Conservation (phyloP, 2,329 filamentous ascomycete species). For the Diplodia intermedia region DNA sequence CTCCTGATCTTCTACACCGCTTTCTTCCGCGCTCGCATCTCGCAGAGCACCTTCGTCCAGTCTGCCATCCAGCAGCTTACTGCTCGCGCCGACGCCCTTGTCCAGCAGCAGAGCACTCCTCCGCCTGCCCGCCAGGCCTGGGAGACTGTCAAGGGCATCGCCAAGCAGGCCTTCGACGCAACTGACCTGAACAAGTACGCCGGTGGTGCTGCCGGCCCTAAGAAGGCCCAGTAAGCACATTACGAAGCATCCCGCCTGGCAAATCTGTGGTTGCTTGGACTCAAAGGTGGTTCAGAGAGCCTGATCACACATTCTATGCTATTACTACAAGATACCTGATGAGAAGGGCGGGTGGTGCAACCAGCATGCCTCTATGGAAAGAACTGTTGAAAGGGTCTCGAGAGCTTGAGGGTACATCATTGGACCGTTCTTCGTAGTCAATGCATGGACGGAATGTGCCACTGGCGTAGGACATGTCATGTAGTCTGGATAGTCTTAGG, state of each 20-base stretch:
- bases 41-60: conserved; percentile 94
- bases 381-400: background rate
- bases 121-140: conserved; percentile 80
- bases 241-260: background rate
- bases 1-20: conserved; percentile 83
- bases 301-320: background rate
- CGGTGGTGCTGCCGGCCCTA: conserved; percentile 61
- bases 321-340: conserved; percentile 1
- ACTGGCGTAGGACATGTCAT: background rate
- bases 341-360: background rate
- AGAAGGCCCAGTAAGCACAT: conserved; percentile 67
- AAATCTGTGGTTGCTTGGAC: conserved; percentile 5
- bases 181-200: conserved; percentile 81
- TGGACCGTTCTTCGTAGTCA: background rate
- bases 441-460: background rate
- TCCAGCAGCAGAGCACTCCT: conserved; percentile 86
- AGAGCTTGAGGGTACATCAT: conserved; percentile 8
- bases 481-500: conserved; percentile 5
- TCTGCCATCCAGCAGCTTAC: conserved; percentile 74
- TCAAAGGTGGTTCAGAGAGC: background rate
- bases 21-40: conserved; percentile 89
- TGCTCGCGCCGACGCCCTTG: conserved; percentile 78
- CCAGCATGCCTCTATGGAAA: background rate
- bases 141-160: conserved; percentile 76
- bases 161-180: conserved; percentile 76